Base-by-base conservation (phyloP, 768 basidiomycete species). In the Auricularia sp. region DNA sequence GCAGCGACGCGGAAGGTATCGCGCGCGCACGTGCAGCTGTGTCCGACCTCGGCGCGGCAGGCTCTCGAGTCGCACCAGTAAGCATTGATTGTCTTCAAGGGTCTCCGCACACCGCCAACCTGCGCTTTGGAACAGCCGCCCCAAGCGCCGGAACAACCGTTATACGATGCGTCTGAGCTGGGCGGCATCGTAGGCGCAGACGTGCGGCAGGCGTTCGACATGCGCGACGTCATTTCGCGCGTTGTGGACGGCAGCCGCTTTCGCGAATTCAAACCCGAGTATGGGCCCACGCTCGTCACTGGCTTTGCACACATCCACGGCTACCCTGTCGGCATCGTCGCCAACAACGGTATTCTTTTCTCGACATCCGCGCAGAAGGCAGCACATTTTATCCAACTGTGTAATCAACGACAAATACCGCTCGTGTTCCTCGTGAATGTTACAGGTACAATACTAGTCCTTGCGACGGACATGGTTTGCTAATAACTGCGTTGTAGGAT, bases 221-320 rank as follows among this genome's bases (percentile, higher is more conserved):
- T 96, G 88, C 82, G 92, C 43, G 94, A 97, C 72, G 87, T 98
- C 12, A 93, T 98, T 68, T 87, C 93, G 34, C 86, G 94, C 34
- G 78, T 95, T 47, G 93, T 94, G 8, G 94, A 98, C 67, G 93
- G 94, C 2, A 93, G 91, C 71, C 83, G 84, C 56, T 95, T 98
- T 72, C 81, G 92, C 66, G 94, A 98, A 74, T 98, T 96, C 80
- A 98, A 98, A 82, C 90, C 88, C 72, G 95, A 96, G 72, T 98
- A 95, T 71, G 94, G 93, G 6, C 76, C 87, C 34, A 95, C 93
- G 0, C 87, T 98, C 67, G 82, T 96, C 61, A 97, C 94, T 6
- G 91, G 90, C n/a, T 91, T 90, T 75, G 92, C 92, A 7, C 83
- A 88, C 72, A 82, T 95, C 51, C 92, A 93, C 71, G 93, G 93